Evolutionary conservation across 805 yeast species (phyloP), one percentile per base, ranked within the genome.

Genomic region (Candida ipomoeae): DNA sequence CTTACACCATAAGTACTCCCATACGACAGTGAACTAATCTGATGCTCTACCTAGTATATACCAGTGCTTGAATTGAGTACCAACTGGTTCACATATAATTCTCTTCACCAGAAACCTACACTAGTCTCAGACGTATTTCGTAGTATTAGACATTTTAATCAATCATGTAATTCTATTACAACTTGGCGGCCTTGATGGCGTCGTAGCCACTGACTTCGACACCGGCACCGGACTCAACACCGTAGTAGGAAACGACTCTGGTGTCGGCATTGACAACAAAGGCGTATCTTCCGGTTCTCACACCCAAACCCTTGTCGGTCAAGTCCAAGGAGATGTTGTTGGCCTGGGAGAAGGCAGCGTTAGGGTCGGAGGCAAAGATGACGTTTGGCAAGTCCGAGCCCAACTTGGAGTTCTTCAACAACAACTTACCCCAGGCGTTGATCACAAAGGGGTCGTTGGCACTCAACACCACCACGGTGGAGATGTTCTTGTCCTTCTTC

Each of bases 361-460:
- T 62, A 29, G 73, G 69, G 60, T 73, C 78, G 42, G 69, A 61
- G 40, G 77, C 77, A 63, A 73, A 73, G 50, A 63, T 59, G 36
- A 70, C 58, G 58, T 50, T 62, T 31, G 62, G 73, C 53, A 49
- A 49, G 29, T 51, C 57, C 37, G 48, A 44, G n/a, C 41, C 46
- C 26, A 52, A 48, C 23, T 56, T 40, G 39, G 59, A 63, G 33
- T 64, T 55, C 54, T 65, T 57, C 46, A 71, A 56, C 51, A 72
- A 63, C 50, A 73, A 62, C 55, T 73, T 72, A 10, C 75, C 77
- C 77, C 77, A 73, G 2, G 77, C 77, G 54, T 68, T 68, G 48
- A 66, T 48, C 15, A 71, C 76, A 59, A 73, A 73, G 5, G 78
- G 69, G 60, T 73, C 77, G 56, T 72, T 73, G 46, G 71, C 69